phyloP scores from a whole-genome alignment of 2,329 filamentous ascomycete genomes.

The Diatrype stigma region DNA sequence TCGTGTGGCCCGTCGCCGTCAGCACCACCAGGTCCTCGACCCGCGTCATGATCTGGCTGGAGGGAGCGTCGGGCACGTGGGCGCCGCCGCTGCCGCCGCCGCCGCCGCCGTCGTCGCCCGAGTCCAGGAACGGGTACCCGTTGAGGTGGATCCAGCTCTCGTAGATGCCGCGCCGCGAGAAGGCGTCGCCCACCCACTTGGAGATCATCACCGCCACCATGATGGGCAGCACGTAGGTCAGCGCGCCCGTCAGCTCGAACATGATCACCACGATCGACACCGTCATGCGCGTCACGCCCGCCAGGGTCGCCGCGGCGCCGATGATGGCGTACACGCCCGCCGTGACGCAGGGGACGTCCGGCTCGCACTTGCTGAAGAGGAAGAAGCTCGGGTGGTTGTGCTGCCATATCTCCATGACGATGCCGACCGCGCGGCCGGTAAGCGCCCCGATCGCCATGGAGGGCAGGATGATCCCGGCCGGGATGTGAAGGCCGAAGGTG shows the following conservation, averaged over 20 bases:
- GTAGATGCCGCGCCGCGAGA: slow-evolving; percentile 90
- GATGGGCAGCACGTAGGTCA: slow-evolving; percentile 95
- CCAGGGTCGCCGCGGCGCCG: slow-evolving; percentile 89
- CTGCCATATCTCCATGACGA: slow-evolving; percentile 86
- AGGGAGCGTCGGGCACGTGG: slow-evolving; percentile 72
- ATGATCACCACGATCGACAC: slow-evolving; percentile 99
- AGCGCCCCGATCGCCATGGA: slow-evolving; percentile 95
- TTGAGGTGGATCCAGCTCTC: slow-evolving; percentile 97
- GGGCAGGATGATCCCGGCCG: slow-evolving; percentile 90
- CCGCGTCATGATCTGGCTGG: slow-evolving; percentile 86
- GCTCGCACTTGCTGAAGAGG: slow-evolving; percentile 75
- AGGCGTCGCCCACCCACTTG: slow-evolving; percentile 97
- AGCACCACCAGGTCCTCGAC: slow-evolving; percentile 88
- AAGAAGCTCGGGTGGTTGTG: slow-evolving; percentile 71
- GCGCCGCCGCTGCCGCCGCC: slow-evolving; percentile 11
- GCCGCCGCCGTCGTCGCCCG: slow-evolving; percentile 65
- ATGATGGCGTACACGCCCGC: slow-evolving; percentile 96
- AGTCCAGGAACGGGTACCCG: slow-evolving; percentile 92
- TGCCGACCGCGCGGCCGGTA: slow-evolving; percentile 82
- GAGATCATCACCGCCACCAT: slow-evolving; percentile 98
- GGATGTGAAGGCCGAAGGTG: slow-evolving; percentile 91
- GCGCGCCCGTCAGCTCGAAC: slow-evolving; percentile 94
- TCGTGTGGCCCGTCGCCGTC: slow-evolving; percentile 82
- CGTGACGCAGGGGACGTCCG: slow-evolving; percentile 82
- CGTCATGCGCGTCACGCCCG: slow-evolving; percentile 91